Base-by-base conservation (phyloP, 768 basidiomycete genomes). In the Leccinum pellstonianum region DNA sequence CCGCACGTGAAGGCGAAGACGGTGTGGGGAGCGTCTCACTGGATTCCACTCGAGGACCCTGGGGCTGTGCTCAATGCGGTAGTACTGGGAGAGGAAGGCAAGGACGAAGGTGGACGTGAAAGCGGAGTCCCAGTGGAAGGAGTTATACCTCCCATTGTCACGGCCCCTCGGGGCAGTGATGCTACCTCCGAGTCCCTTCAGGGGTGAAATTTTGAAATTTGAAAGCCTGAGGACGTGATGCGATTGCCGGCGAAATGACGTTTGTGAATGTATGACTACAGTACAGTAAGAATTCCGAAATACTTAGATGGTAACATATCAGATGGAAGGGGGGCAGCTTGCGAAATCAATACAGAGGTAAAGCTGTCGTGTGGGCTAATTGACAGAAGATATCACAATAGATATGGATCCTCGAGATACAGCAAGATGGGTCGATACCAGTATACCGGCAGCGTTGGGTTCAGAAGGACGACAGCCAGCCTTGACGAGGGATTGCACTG, bases 21-120 rank as follows among this genome's bases (percentile, higher is more conserved):
- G 3, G 54, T 61, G 3, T 57, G 58, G 59, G 64, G 56, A 10
- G 46, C 59, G 11, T 58, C 61, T 12, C 68, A 68, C 60, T 0
- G 53, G 10, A 64, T 70, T 4, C 58, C 38, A 0, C 4, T 55
- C 6, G 69, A 70, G n/a, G 43, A 5, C 19, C 64, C 68, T 6
- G 14, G 38, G 15, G 54, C 57, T 7, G 11, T 70, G 21, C n/a
- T 70, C 2, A 55, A 56, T 25, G 60, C 58, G n/a, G 64, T 52
- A 12, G 64, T 54, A 11, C 60, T 65, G 2, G 29, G 53, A 47
- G 56, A 52, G 19, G 17, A 25, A 37, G 37, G 5, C 14, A 17
- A 38, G 37, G 37, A 38, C 6, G 5, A 8, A 15, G 37, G 3
- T 0, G 15, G 37, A 8, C 3, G 15, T 38, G 37, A 38, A 38